Conservation (phyloP, 345 rosid species). For the Hibiscus trionum region DNA sequence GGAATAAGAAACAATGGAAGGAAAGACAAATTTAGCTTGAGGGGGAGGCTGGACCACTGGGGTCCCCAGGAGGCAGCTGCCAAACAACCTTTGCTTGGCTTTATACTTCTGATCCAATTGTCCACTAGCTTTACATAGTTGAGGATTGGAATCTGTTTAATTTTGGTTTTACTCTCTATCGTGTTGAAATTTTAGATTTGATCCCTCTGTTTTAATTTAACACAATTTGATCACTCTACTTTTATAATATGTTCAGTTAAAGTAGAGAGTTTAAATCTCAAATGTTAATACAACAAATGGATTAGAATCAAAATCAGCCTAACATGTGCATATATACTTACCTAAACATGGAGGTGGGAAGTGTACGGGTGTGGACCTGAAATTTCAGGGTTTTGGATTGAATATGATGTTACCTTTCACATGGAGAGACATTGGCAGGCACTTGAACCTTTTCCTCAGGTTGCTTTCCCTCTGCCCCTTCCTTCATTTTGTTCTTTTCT, state of each 20-base stretch:
- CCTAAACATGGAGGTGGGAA: background rate
- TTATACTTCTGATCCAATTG: background rate
- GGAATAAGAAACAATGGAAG: background rate
- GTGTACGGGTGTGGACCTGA: background rate
- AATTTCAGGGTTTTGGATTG: background rate
- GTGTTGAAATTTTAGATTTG: too few relatives aligned
- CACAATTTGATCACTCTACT: too few relatives aligned
- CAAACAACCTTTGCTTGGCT: background rate
- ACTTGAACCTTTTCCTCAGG: conserved; percentile 6
- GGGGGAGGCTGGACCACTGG: background rate
- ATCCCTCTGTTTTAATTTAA: too few relatives aligned
- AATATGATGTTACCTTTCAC: conserved; percentile 1
- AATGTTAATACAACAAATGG: too few relatives aligned
- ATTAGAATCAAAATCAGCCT: too few relatives aligned
- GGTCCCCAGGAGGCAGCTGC: background rate
- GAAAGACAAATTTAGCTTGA: background rate
- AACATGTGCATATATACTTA: background rate
- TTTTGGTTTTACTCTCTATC: too few relatives aligned
- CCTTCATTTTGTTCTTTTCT: background rate
- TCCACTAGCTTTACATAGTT: background rate
- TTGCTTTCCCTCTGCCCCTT: conserved; percentile 10
- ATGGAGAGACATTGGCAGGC: background rate
- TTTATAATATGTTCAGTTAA: too few relatives aligned
- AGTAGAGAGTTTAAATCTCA: too few relatives aligned
- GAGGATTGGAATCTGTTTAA: too few relatives aligned